Evolutionary conservation across 495 filamentous ascomycete species (phyloP), one percentile per base, ranked within the genome.

Genomic region (Ramalina intermedia): DNA sequence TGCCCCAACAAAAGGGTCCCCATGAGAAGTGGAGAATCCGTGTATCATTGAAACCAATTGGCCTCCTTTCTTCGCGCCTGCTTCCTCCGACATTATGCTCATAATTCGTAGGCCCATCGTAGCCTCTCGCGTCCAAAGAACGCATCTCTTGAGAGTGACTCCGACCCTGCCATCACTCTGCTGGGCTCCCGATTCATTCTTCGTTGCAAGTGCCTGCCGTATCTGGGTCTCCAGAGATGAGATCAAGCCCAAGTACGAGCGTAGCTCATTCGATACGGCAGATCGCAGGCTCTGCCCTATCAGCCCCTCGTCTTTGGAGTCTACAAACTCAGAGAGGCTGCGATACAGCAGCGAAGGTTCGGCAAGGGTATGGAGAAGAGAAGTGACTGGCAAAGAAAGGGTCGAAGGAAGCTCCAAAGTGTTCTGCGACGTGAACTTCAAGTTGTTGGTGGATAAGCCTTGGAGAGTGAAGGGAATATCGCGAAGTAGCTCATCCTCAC

Each of bases 91-190:
- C 58, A 96, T 94, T 49, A 94, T 55, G 53, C 83, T 89, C 87
- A 99, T 88, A 46, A 99, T 69, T 16, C 93, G 84, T 55, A 99
- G 66, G 0, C 88, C 91, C 85, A 96, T 93, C 4, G 93, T 96
- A 6, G 93, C 87, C 63, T 96, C 93, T 53, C 90, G 78, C 6
- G 88, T 96, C 93, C 93, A 99, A 14, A 99, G 81, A 17, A 96
- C 83, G 59, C 91, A 99, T 50, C 93, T 73, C 59, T 96, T 96
- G 42, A 99, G 68, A 1, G 91, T 96, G 21, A 99, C 90, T n/a
- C 87, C 87, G 7, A 84, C 84, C 55, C 88, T 94, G 11, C 85
- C 79, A 39, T 89, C 74, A 9, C 79, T 78, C 35, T 74, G 74
- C 48, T 78, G 68, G 1, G 79, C 72, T 23, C 80, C 75, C 16